phyloP scores from a whole-genome alignment of 1,284 basidiomycete genomes.

The Trametes hirsuta region DNA sequence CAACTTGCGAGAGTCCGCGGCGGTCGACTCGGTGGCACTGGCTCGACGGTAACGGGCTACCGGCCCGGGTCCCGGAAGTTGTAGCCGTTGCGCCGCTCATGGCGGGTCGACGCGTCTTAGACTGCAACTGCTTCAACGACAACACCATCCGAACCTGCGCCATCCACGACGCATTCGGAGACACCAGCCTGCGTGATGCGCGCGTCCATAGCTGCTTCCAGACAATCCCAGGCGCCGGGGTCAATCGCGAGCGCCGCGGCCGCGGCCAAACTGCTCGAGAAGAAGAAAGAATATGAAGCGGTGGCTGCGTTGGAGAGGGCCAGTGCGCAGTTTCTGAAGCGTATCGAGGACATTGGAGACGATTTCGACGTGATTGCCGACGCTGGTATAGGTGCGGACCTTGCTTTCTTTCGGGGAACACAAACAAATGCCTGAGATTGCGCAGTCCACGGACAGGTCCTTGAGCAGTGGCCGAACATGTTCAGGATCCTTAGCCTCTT shows the following conservation, averaged over 20 bases:
- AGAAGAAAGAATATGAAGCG: conserved; percentile 79
- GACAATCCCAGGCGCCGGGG: conserved; percentile 49
- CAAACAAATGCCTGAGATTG: conserved; percentile 2
- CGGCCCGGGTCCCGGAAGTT: too few relatives aligned
- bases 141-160: background rate
- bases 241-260: conserved; percentile 52
- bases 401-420: background rate
- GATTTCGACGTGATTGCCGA: conserved; percentile 78
- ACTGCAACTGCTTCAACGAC: background rate
- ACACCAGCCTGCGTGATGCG: background rate
- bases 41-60: too few relatives aligned
- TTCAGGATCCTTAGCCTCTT: conserved; percentile 73
- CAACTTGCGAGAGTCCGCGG: too few relatives aligned
- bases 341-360: conserved; percentile 67
- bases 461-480: conserved; percentile 82
- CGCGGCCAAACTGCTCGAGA: conserved; percentile 62
- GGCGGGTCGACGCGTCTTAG: too few relatives aligned
- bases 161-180: background rate
- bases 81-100: too few relatives aligned
- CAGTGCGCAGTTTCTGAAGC: conserved; percentile 62
- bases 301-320: conserved; percentile 72
- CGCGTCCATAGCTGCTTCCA: conserved; percentile 54
- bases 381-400: conserved; percentile 60
- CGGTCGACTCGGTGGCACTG: too few relatives aligned
- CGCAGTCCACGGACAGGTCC: conserved; percentile 72